phyloP scores from a whole-genome alignment of 75 land plant species.

The Chamaecyparis obtusa region DNA sequence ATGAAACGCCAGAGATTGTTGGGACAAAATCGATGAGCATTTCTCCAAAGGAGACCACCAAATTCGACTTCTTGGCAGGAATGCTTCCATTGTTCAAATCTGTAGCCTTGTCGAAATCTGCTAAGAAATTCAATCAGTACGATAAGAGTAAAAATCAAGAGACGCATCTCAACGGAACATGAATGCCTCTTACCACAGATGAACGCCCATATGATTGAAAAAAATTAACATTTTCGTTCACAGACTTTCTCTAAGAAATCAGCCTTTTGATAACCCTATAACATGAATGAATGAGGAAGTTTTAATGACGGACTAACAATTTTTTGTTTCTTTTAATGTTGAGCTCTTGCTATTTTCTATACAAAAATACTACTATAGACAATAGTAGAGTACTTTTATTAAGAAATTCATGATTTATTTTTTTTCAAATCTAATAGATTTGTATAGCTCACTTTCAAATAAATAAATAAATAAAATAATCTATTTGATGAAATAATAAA shows the following conservation, averaged over 20 bases:
- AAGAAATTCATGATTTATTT: too few species aligned
- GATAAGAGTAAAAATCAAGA: neutral
- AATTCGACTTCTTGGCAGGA: neutral
- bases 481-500: too few species aligned
- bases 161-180: neutral
- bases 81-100: neutral
- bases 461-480: too few species aligned
- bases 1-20: constrained; percentile 70
- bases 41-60: constrained; percentile 95
- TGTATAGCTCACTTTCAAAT: too few species aligned
- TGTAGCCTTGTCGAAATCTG: neutral
- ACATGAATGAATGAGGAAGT: neutral
- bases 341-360: too few species aligned
- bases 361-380: too few species aligned
- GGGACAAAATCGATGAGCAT: constrained; percentile 96
- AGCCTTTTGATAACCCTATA: neutral
- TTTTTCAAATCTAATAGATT: too few species aligned
- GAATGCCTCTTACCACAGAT: neutral
- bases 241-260: neutral
- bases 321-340: too few species aligned
- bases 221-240: neutral
- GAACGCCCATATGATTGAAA: neutral
- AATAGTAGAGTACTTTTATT: too few species aligned
- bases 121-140: neutral
- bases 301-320: too few species aligned